Conservation (phyloP, 2,329 filamentous ascomycete genomes). For the Fusarium udum region DNA sequence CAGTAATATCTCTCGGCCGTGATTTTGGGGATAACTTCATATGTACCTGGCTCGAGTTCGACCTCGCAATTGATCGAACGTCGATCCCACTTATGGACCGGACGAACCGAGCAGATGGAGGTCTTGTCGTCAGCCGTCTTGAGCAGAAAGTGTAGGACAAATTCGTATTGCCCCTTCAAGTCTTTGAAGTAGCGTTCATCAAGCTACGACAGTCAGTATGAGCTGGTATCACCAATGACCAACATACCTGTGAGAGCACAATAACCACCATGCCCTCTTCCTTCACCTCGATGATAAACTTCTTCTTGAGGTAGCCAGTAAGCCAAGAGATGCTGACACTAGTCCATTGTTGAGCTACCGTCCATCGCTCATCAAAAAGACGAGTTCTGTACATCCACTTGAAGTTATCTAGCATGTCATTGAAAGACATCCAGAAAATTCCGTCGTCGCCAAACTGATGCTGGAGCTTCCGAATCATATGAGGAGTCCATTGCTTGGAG, state of each 20-base stretch:
- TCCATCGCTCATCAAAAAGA: slow-evolving; percentile 58
- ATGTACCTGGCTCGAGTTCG: slow-evolving; percentile 73
- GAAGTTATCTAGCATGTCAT: slow-evolving; percentile 57
- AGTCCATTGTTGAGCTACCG: slow-evolving; percentile 56
- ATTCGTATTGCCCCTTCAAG: slow-evolving; percentile 56
- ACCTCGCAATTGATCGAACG: slow-evolving; percentile 77
- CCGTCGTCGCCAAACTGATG: slow-evolving; percentile 77
- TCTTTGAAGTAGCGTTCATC: slow-evolving; percentile 58
- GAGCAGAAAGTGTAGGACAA: slow-evolving; percentile 56
- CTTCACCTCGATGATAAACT: slow-evolving; percentile 55
- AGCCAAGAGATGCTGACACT: slow-evolving; percentile 56
- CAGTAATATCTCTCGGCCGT: slow-evolving; percentile 60
- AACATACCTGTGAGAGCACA: slow-evolving; percentile 52
- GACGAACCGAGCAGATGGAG: slow-evolving; percentile 36
- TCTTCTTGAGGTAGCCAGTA: slow-evolving; percentile 55
- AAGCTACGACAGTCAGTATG: slow-evolving; percentile 45
- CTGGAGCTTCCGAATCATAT: slow-evolving; percentile 73
- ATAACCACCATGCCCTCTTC: slow-evolving; percentile 55
- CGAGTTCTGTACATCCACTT: slow-evolving; percentile 56
- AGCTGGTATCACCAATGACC: background rate
- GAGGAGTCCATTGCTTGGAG: slow-evolving; percentile 76
- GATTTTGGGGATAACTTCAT: slow-evolving; percentile 75
- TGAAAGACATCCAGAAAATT: slow-evolving; percentile 58
- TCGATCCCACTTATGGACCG: slow-evolving; percentile 54
- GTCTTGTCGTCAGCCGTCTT: slow-evolving; percentile 31